phyloP scores from a whole-genome alignment of 176 grass and related monocot genomes.

The Cenchrus purpureus region DNA sequence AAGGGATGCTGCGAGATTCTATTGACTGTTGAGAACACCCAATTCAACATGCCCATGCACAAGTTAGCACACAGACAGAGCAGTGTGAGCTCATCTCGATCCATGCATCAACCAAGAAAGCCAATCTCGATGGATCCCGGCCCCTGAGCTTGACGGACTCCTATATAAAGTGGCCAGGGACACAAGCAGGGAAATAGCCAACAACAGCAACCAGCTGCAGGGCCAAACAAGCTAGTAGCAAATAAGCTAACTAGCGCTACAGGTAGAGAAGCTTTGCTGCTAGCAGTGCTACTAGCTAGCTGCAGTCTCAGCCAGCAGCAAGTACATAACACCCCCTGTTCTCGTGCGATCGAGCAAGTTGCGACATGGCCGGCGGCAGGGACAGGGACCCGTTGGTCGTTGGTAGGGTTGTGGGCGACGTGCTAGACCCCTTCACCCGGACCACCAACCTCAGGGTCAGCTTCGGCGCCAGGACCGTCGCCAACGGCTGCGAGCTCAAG shows the following conservation, averaged over 20 bases:
- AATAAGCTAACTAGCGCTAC: no score
- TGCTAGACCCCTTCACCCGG: slow-evolving; percentile 70
- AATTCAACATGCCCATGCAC: not conserved
- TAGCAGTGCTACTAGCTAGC: no score
- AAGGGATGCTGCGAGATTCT: not conserved
- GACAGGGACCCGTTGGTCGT: slow-evolving; percentile 72
- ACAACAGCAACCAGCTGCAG: no score
- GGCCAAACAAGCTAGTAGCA: no score
- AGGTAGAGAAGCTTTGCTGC: no score
- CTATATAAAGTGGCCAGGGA: slow-evolving; percentile 30
- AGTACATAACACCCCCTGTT: no score
- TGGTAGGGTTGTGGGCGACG: slow-evolving; percentile 88
- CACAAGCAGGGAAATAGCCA: no score
- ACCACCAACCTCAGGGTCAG: no score
- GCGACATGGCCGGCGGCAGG: slow-evolving; percentile 50
- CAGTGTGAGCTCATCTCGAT: not conserved
- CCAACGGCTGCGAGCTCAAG: slow-evolving; percentile 82
- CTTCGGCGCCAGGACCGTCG: slow-evolving; percentile 44
- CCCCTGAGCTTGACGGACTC: not conserved
- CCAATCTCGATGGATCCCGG: no score
- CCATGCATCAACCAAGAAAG: no score
- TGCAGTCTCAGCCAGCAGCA: no score
- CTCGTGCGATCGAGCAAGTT: not conserved
- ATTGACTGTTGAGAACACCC: not conserved
- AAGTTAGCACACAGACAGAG: not conserved